Percentiles rank a stretch among this genome's conserved stretches.
Evolutionary conservation across 306 rosid species (phyloP).

Genomic region (Cicer arietinum): DNA sequence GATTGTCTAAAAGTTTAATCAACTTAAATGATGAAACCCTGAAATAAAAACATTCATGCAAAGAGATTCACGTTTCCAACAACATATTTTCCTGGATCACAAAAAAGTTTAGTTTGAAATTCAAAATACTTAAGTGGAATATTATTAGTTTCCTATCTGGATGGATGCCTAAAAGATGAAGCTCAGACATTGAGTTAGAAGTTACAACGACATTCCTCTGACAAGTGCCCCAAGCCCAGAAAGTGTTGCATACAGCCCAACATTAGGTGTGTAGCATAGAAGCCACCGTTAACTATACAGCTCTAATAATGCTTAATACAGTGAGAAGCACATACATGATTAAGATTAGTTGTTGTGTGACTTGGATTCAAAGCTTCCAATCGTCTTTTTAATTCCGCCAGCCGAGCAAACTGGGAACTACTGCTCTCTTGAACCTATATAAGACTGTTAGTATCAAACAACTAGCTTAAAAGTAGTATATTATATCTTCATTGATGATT

Average conservation of each 20-base stretch:
- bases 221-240: conserved; percentile 9
- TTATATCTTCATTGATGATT: conserved; percentile 28
- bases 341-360: conserved; percentile 56
- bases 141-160: conserved; percentile 10
- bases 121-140: conserved; percentile 6
- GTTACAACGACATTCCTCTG: conserved; percentile 27
- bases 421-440: conserved; percentile 89
- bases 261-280: conserved; percentile 10
- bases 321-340: conserved; percentile 56
- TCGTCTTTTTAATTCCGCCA: conserved; percentile 90
- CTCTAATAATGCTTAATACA: conserved; percentile 13
- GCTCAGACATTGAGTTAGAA: conserved; percentile 13
- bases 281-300: conserved; percentile 17
- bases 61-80: background rate
- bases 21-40: conserved; percentile 8
- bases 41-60: background rate
- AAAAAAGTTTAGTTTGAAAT: background rate
- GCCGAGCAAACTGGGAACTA: conserved; percentile 69
- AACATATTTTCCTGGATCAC: conserved; percentile 3
- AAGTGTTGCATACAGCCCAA: conserved; percentile 4
- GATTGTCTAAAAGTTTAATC: conserved; percentile 26
- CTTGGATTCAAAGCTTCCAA: conserved; percentile 84
- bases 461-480: conserved; percentile 36
- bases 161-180: conserved; percentile 24
- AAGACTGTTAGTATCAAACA: conserved; percentile 49